A percentile compares a stretch with the other conserved stretches of the same genome.
These are phyloP conservation scores for Penicillium argentinense DNA, from an alignment of 495 filamentous ascomycete genomes.

Conservation along the genomic window DNA sequence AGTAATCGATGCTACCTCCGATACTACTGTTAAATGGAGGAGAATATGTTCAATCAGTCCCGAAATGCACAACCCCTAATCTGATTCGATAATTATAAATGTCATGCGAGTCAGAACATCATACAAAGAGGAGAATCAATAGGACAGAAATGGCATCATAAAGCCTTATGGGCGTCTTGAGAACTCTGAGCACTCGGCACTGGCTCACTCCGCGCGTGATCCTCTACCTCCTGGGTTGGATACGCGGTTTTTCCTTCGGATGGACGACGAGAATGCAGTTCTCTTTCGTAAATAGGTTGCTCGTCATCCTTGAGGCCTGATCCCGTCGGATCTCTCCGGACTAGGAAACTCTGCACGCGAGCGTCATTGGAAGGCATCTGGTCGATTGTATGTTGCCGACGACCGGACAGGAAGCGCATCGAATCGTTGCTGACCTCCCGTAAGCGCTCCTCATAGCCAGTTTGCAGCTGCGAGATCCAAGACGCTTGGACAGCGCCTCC, in stretches of 20 bases:
- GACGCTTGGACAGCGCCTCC: conserved; percentile 69
- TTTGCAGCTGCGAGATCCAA: conserved; percentile 57
- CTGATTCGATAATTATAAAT: no score
- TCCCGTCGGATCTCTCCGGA: conserved; percentile 59
- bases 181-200: no score
- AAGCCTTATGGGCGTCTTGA: no score
- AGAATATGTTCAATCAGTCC: no score
- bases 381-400: conserved; percentile 49
- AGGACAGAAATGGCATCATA: no score
- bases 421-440: conserved; percentile 63
- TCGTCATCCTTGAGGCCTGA: conserved; percentile 46
- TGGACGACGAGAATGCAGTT: conserved; percentile 23
- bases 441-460: conserved; percentile 57
- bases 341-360: conserved; percentile 71
- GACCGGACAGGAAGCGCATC: conserved; percentile 56
- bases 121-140: no score
- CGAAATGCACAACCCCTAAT: no score
- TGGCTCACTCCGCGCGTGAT: no score
- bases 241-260: conserved; percentile 20
- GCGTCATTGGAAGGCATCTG: conserved; percentile 54
- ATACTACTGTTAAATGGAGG: no score
- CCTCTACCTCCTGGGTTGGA: conserved; percentile 12
- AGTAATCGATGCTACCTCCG: no score
- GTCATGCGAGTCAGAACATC: no score
- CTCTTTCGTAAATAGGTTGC: conserved; percentile 35